Evolutionary conservation across 2,329 filamentous ascomycete species (phyloP).

Genomic region (Verruconis gallopava): DNA sequence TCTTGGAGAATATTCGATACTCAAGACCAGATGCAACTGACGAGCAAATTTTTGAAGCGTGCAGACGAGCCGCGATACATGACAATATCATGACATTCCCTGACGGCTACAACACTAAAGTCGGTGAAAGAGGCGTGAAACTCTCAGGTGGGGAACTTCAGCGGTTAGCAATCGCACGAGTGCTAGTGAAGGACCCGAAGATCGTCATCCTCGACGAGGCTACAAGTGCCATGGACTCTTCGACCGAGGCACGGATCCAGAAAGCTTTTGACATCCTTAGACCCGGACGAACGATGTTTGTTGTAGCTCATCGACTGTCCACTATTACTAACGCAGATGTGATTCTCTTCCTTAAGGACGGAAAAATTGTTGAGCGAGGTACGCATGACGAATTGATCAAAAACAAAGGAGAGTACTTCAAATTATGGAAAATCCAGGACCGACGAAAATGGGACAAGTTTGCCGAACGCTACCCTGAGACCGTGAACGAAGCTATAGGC

Average conservation of each 20-base stretch:
- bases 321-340: constrained; percentile 67
- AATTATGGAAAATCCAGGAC: constrained; percentile 83
- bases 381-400: constrained; percentile 59
- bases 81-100: constrained; percentile 49
- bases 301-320: constrained; percentile 64
- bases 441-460: constrained; percentile 40
- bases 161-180: constrained; percentile 61
- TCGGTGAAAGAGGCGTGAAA: no score
- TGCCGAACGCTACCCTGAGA: no score
- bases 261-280: constrained; percentile 47
- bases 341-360: constrained; percentile 64
- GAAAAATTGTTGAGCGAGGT: constrained; percentile 58
- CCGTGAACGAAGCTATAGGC: no score
- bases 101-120: constrained; percentile 54
- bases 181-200: constrained; percentile 51
- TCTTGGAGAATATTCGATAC: constrained; percentile 53
- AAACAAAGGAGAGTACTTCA: constrained; percentile 54
- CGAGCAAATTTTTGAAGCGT: constrained; percentile 46
- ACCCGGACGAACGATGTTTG: constrained; percentile 54
- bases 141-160: constrained; percentile 80
- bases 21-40: constrained; percentile 46
- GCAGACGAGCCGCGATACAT: constrained; percentile 48
- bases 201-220: constrained; percentile 66
- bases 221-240: constrained; percentile 51
- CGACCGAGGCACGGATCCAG: constrained; percentile 42